Base-by-base conservation (phyloP, 2,329 filamentous ascomycete species). In the Colletotrichum horii region DNA sequence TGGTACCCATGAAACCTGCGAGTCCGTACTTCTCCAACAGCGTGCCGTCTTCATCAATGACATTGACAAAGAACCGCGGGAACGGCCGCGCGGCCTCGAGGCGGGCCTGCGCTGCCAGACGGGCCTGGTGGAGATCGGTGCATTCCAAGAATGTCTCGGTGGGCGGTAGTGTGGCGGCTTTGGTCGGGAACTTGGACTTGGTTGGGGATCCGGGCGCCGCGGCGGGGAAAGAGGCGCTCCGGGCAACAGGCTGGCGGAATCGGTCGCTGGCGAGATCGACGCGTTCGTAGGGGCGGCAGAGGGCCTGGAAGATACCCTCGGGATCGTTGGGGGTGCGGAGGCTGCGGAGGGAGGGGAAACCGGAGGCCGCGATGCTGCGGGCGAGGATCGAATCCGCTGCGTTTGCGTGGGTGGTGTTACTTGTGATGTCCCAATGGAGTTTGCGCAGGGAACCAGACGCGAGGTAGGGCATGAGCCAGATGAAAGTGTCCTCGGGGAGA, bases 251-350 rank as follows among this genome's bases (percentile, higher is more conserved):
- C 6, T 78, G 79, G 24, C 84, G 85, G 80, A 87, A 89, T 26
- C 87, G 87, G 76, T 92, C 89, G 12, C 83, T 83, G 2, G 89
- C 86, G 26, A 89, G 84, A 55, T 91, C 88, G 24, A 91, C 85
- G 34, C 87, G 87, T 34, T 90, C 89, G 6, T 88, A 85, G 1
- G 94, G 94, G 58, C 88, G 89, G 82, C 94, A 96, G 2, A 95
- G 87, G 2, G 87, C 84, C 83, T 96, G 94, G 77, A 96, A 91
- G 9, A 90, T 79, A 30, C 94, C 94, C 7, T 94, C 90, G 2
- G 93, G 90, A 78, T 96, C 94, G 73, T 91, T 91, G 2, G 93
- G 94, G 0, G 91, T 87, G 70, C 94, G 91, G 22, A 96, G 84
- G 2, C 81, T 85, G 12, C 85, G 86, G 12, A 96, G 87, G 1